Percentiles rank a stretch among this genome's conserved stretches.
phyloP scores from a whole-genome alignment of 2,329 filamentous ascomycete genomes.

The Cladophialophora exuberans region DNA sequence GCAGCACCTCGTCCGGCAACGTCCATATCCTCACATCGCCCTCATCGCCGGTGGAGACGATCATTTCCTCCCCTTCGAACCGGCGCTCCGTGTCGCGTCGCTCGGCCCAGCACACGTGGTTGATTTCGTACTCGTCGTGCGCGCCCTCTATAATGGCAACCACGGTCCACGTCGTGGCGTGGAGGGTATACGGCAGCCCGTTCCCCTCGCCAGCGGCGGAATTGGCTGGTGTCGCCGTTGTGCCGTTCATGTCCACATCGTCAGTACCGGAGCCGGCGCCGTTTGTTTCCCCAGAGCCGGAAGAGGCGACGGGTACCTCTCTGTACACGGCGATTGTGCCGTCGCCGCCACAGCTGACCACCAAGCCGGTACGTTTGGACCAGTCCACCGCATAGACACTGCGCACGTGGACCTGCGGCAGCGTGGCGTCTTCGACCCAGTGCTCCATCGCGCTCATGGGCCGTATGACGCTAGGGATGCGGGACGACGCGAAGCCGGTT shows the following conservation, averaged over 20 bases:
- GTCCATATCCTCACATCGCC: conserved; percentile 85
- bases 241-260: conserved; percentile 34
- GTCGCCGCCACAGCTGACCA: conserved; percentile 90
- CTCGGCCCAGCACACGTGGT: conserved; percentile 86
- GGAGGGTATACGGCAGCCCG: conserved; percentile 20
- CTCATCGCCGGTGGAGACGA: conserved; percentile 91
- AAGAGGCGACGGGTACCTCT: conserved; percentile 50
- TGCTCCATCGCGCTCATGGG: conserved; percentile 72
- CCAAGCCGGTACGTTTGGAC: conserved; percentile 74
- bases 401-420: conserved; percentile 76
- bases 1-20: conserved; percentile 27
- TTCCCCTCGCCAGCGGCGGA: conserved; percentile 17
- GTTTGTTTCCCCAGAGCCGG: conserved; percentile 5
- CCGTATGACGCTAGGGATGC: conserved; percentile 90
- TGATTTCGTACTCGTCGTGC: conserved; percentile 92
- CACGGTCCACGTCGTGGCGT: conserved; percentile 68
- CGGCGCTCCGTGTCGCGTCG: conserved; percentile 69
- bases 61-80: conserved; percentile 73
- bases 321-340: conserved; percentile 78
- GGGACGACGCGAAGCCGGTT: conserved; percentile 24
- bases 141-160: conserved; percentile 71
- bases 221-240: conserved; percentile 4
- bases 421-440: conserved; percentile 76
- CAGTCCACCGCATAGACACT: conserved; percentile 85
- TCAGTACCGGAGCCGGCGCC: not conserved